Conservation (phyloP, 108 stramenopile genomes). For the Aureococcus anophagefferens region DNA sequence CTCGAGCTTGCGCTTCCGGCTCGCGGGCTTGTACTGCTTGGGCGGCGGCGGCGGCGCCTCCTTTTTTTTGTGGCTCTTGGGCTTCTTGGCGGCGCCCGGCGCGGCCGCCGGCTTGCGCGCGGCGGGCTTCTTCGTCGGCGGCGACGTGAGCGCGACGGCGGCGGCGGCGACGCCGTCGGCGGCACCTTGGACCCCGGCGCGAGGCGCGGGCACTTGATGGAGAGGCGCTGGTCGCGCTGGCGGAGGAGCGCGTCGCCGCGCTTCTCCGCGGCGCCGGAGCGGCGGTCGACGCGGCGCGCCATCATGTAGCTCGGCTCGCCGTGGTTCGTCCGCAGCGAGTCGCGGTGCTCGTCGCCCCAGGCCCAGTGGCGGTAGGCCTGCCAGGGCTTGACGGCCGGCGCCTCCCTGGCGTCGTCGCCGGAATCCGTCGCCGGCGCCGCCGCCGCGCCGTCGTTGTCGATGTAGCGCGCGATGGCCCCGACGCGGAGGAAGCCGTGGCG, state of each 20-base stretch:
- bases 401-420: slow-evolving; percentile 2
- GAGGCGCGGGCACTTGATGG: too few species aligned
- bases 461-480: slow-evolving; percentile 54
- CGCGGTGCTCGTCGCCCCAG: slow-evolving; percentile 45
- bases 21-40: too few species aligned
- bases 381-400: slow-evolving; percentile 14
- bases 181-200: too few species aligned
- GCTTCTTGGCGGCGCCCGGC: too few species aligned
- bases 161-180: too few species aligned
- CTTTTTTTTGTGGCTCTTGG: too few species aligned
- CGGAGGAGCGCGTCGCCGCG: neutral
- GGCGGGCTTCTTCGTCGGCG: too few species aligned
- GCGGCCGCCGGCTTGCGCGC: too few species aligned
- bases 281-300: slow-evolving; percentile 11
- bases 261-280: neutral
- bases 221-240: neutral
- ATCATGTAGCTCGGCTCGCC: slow-evolving; percentile 65
- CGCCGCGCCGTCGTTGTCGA: neutral
- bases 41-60: too few species aligned
- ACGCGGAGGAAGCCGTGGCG: slow-evolving; percentile 59
- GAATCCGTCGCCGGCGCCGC: neutral
- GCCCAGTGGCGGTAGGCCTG: slow-evolving; percentile 63
- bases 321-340: slow-evolving; percentile 33
- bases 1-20: too few species aligned
- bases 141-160: too few species aligned